These are phyloP conservation scores for Ceratocystis albifundus DNA, from an alignment of 2,329 filamentous ascomycete species.

Conservation along the genomic window DNA sequence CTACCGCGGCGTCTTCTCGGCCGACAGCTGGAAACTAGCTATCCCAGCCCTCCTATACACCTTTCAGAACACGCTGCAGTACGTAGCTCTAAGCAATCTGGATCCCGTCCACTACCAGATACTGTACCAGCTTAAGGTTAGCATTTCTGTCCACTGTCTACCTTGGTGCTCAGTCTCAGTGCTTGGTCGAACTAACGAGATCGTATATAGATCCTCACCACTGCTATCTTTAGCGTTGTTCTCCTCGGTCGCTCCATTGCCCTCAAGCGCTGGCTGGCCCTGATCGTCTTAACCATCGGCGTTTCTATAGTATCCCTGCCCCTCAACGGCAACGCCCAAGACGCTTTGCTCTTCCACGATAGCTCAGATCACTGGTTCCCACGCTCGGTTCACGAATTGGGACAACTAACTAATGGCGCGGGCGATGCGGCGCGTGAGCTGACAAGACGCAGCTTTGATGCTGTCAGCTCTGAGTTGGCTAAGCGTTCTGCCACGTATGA, in stretches of 20 bases:
- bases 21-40: slow-evolving; percentile 89
- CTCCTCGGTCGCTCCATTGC: slow-evolving; percentile 63
- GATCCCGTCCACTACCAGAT: slow-evolving; percentile 90
- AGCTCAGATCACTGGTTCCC: slow-evolving; percentile 60
- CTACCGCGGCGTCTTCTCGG: slow-evolving; percentile 68
- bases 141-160: slow-evolving; percentile 17
- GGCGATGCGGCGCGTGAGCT: slow-evolving; percentile 41
- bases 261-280: slow-evolving; percentile 63
- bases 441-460: slow-evolving; percentile 36
- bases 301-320: slow-evolving; percentile 79
- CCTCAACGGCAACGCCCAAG: slow-evolving; percentile 42
- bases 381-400: slow-evolving; percentile 64
- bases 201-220: slow-evolving; percentile 58
- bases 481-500: slow-evolving; percentile 81
- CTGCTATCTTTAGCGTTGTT: slow-evolving; percentile 72
- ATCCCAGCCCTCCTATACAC: slow-evolving; percentile 84
- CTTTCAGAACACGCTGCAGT: slow-evolving; percentile 85
- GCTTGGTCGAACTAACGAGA: slow-evolving; percentile 4
- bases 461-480: slow-evolving; percentile 28
- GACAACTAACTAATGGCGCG: slow-evolving; percentile 42
- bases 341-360: slow-evolving; percentile 51
- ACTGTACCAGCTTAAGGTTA: slow-evolving; percentile 79
- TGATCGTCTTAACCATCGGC: slow-evolving; percentile 68
- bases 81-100: slow-evolving; percentile 79
- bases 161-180: too few species aligned